phyloP scores from a whole-genome alignment of 306 rosid genomes.

The Cicer bijugum region DNA sequence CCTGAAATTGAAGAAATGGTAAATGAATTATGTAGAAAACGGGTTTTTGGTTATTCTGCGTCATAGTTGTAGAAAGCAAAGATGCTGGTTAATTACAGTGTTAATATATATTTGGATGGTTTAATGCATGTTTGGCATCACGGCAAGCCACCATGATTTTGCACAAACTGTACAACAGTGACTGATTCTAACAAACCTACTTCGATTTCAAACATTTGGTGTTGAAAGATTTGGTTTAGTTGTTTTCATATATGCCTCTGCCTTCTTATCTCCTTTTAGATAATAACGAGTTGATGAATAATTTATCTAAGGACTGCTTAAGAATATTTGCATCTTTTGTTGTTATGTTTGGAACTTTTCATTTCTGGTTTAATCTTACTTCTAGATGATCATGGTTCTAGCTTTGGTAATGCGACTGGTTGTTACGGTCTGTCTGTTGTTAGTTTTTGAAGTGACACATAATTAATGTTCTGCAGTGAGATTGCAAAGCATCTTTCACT shows the following conservation, averaged over 20 bases:
- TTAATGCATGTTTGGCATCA: not conserved
- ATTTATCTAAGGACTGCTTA: not conserved
- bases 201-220: not conserved
- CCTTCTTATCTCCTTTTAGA: slow-evolving; percentile 4
- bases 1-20: slow-evolving; percentile 15
- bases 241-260: not conserved
- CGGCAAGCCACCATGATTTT: too few relatives aligned
- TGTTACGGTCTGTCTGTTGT: not conserved
- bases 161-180: too few relatives aligned
- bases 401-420: slow-evolving; percentile 3
- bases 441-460: slow-evolving; percentile 26
- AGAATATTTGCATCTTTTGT: slow-evolving; percentile 1
- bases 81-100: not conserved
- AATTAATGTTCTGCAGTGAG: slow-evolving; percentile 61
- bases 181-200: too few relatives aligned
- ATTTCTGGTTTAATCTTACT: slow-evolving; percentile 16
- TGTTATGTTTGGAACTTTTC: slow-evolving; percentile 28
- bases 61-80: not conserved
- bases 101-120: slow-evolving; percentile 2
- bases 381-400: slow-evolving; percentile 4
- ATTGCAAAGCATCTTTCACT: slow-evolving; percentile 96
- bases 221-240: slow-evolving; percentile 5
- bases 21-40: slow-evolving; percentile 6
- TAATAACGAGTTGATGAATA: not conserved
- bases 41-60: not conserved